phyloP scores from a whole-genome alignment of 192 early-diverging fungal genomes.

The Dissophora ornata region DNA sequence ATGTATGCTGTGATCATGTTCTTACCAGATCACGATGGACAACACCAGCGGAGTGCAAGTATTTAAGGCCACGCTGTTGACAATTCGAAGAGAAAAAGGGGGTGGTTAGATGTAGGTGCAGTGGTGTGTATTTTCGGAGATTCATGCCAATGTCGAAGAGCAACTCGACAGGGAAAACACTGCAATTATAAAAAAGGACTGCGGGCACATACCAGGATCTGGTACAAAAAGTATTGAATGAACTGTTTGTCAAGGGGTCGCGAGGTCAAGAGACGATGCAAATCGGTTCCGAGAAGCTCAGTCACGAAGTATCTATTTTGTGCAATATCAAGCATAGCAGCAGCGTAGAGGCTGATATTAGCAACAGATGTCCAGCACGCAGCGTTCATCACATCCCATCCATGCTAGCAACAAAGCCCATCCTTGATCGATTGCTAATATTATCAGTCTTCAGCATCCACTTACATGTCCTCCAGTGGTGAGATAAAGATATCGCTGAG shows the following conservation, averaged over 20 bases:
- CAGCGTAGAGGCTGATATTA: too few relatives aligned
- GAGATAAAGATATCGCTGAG: conserved; percentile 95
- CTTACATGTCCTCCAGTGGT: conserved; percentile 90
- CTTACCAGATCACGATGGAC: conserved; percentile 92
- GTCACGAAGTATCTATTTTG: conserved; percentile 90
- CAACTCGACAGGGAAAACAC: too few relatives aligned
- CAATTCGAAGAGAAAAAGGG: not conserved
- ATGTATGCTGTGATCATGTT: too few relatives aligned
- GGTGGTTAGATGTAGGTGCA: too few relatives aligned
- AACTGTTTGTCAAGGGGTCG: conserved; percentile 94
- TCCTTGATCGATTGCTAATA: too few relatives aligned
- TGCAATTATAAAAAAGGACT: too few relatives aligned
- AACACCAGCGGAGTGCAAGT: conserved; percentile 95
- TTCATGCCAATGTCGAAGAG: too few relatives aligned
- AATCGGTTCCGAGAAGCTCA: conserved; percentile 94
- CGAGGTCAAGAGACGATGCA: conserved; percentile 91
- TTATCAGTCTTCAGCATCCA: too few relatives aligned
- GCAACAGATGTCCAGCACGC: too few relatives aligned
- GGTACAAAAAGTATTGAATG: conserved; percentile 98
- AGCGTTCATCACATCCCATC: too few relatives aligned
- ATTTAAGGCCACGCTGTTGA: conserved; percentile 83
- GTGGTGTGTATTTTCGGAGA: too few relatives aligned
- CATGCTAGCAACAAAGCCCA: too few relatives aligned
- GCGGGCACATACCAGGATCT: conserved; percentile 76
- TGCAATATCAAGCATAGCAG: not conserved